Conservation (phyloP, 2,329 filamentous ascomycete species). For the Epicoccum nigrum region DNA sequence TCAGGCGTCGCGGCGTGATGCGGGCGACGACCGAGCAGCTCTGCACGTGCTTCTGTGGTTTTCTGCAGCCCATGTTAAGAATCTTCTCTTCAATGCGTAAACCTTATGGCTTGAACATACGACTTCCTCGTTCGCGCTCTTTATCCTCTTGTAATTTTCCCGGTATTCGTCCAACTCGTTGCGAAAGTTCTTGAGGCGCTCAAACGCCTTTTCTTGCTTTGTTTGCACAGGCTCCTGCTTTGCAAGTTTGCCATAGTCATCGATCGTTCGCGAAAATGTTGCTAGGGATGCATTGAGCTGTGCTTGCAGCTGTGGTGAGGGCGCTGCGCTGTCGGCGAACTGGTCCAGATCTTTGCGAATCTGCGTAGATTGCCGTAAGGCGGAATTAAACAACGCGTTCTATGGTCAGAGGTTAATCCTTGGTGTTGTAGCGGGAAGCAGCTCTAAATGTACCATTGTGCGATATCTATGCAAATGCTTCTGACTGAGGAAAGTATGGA, state of each 20-base stretch:
- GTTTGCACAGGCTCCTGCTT: conserved; percentile 87
- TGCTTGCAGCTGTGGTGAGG: conserved; percentile 67
- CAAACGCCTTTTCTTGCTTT: conserved; percentile 89
- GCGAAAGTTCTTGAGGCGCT: conserved; percentile 85
- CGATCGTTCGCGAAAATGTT: conserved; percentile 85
- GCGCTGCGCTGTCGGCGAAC: conserved; percentile 65
- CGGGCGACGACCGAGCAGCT: conserved; percentile 83
- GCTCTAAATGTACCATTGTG: conserved; percentile 1
- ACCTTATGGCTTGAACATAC: conserved; percentile 51
- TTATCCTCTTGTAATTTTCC: conserved; percentile 76
- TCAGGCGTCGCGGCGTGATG: conserved; percentile 82
- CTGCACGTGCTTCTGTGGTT: conserved; percentile 72
- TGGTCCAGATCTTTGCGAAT: conserved; percentile 77
- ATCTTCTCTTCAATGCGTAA: no score
- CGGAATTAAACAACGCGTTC: conserved; percentile 87
- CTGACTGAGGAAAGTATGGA: neutral
- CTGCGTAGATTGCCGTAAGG: conserved; percentile 81
- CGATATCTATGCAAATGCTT: no score
- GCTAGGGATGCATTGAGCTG: conserved; percentile 62
- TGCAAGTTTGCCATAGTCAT: conserved; percentile 86
- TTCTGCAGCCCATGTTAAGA: conserved; percentile 46
- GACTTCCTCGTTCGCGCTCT: conserved; percentile 76
- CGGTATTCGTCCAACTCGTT: conserved; percentile 81
- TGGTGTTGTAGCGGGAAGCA: neutral
- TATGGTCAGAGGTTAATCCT: conserved; percentile 43